Evolutionary conservation across 2,329 filamentous ascomycete species (phyloP).

Genomic region (Apiospora arundinis): DNA sequence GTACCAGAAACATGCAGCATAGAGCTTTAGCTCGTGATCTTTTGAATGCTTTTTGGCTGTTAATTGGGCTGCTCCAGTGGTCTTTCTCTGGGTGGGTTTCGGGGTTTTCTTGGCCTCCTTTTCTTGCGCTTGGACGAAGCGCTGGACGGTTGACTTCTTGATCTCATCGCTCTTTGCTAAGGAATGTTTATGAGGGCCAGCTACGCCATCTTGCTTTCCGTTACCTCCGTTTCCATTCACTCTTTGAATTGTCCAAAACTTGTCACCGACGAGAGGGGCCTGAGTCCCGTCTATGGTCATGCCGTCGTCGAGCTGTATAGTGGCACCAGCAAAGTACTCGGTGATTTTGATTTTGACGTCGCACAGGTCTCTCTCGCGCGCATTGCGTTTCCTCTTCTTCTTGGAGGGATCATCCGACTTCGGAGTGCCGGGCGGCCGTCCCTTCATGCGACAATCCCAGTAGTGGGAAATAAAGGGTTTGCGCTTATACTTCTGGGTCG

Average conservation of each 20-base stretch:
- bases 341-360: conserved; percentile 89
- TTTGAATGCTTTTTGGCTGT: conserved; percentile 75
- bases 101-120: conserved; percentile 70
- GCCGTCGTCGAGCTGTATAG: conserved; percentile 42
- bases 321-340: conserved; percentile 71
- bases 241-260: conserved; percentile 76
- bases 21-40: conserved; percentile 76
- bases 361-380: conserved; percentile 79
- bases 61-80: conserved; percentile 71
- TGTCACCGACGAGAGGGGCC: conserved; percentile 55
- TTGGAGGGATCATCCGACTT: conserved; percentile 82
- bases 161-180: conserved; percentile 78
- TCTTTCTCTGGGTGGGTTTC: conserved; percentile 75
- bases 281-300: conserved; percentile 29
- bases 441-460: conserved; percentile 84
- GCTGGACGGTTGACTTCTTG: conserved; percentile 80
- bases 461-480: conserved; percentile 85
- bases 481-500: conserved; percentile 80
- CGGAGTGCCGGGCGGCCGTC: conserved; percentile 77
- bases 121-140: conserved; percentile 67
- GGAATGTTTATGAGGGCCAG: conserved; percentile 76
- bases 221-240: conserved; percentile 80
- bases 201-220: conserved; percentile 72
- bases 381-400: conserved; percentile 80
- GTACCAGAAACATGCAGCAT: conserved; percentile 84